Percentiles rank a stretch among this genome's conserved stretches.
Evolutionary conservation across 345 rosid species (phyloP).

Genomic region (Moringa oleifera): DNA sequence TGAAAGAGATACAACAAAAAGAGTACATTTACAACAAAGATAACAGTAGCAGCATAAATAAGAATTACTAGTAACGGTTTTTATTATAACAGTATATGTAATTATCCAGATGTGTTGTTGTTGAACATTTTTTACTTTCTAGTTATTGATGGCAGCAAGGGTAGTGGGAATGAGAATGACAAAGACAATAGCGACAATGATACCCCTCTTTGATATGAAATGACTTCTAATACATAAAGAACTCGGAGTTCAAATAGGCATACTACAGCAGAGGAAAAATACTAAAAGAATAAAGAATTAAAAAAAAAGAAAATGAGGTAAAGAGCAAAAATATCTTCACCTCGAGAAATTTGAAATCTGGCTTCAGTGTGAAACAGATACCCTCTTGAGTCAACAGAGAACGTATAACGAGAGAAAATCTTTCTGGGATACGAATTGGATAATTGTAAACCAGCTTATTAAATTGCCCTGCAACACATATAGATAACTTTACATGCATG

Average conservation of each 20-base stretch:
- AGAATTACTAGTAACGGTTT: background rate
- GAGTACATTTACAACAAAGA: background rate
- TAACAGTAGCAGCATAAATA: background rate
- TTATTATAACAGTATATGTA: no score
- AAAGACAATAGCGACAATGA: background rate
- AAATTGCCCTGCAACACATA: conserved; percentile 62
- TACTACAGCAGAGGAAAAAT: background rate
- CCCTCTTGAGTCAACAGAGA: conserved; percentile 95
- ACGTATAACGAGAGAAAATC: conserved; percentile 94
- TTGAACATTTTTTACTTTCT: background rate
- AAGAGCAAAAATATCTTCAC: conserved; percentile 29
- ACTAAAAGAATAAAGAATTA: background rate
- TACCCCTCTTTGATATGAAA: background rate
- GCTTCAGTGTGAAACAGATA: conserved; percentile 89
- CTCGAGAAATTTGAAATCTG: conserved; percentile 98
- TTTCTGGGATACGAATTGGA: conserved; percentile 96
- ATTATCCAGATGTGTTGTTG: no score
- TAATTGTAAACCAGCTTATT: conserved; percentile 86
- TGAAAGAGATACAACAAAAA: background rate
- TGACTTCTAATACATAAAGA: background rate
- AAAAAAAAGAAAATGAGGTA: background rate
- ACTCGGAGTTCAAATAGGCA: no score
- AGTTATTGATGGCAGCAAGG: background rate
- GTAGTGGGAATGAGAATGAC: background rate
- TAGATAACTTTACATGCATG: conserved; percentile 11